These are phyloP conservation scores for Stephania cephalantha DNA, from an alignment of 164 flowering plant species.

Conservation along the genomic window DNA sequence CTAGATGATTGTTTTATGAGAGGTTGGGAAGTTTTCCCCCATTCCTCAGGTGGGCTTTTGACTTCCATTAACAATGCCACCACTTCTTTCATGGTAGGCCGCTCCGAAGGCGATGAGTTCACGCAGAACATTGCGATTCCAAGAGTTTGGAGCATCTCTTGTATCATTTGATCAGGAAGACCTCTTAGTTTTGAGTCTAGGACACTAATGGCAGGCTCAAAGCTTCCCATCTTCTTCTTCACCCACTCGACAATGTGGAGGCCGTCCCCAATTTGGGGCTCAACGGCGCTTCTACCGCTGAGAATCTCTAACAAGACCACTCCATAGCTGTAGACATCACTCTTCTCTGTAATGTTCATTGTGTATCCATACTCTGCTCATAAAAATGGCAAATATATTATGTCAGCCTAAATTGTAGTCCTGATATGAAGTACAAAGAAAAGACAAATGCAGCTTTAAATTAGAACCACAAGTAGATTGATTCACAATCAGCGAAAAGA, in stretches of 20 bases:
- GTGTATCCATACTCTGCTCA: conserved; percentile 93
- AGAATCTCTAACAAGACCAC: conserved; percentile 83
- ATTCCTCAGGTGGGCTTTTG: conserved; percentile 80
- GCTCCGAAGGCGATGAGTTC: conserved; percentile 69
- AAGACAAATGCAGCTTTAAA: not conserved
- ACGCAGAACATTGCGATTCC: conserved; percentile 96
- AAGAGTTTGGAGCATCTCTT: conserved; percentile 92
- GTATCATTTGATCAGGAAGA: conserved; percentile 74
- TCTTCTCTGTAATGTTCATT: conserved; percentile 95
- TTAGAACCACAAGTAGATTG: not conserved
- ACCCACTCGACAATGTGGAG: conserved; percentile 97
- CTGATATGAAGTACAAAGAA: not conserved
- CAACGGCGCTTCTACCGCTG: conserved; percentile 77
- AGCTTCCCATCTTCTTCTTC: conserved; percentile 87
- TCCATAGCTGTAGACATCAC: conserved; percentile 97
- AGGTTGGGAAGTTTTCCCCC: conserved; percentile 89
- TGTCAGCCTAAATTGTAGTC: not conserved
- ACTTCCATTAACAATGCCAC: conserved; percentile 89
- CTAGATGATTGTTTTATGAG: conserved; percentile 69
- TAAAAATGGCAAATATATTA: not conserved
- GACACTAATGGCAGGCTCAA: conserved; percentile 65
- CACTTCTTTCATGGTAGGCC: conserved; percentile 98
- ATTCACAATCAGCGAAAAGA: not conserved
- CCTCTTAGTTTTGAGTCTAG: conserved; percentile 74
- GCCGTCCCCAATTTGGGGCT: conserved; percentile 62